Base-by-base conservation (phyloP, 495 filamentous ascomycete species). In the Talaromyces borbonicus region DNA sequence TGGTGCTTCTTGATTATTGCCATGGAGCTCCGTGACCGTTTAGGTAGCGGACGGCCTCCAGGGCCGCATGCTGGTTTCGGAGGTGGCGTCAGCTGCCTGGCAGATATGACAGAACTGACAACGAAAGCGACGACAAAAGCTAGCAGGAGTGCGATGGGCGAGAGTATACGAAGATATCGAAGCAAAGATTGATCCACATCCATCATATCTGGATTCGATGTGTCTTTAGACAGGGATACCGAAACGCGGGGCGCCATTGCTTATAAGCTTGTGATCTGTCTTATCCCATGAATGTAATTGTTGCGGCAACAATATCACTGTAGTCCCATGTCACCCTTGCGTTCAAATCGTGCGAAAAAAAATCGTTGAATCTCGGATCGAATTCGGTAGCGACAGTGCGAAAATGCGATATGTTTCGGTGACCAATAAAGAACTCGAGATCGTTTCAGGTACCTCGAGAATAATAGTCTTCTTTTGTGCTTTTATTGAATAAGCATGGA, bases 1-100 rank as follows among this genome's bases (percentile, higher is more conserved):
- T 71, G 66, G 8, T 51, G 32, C 15, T 49, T 19, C 54, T 62
- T 62, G 20, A 52, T 50, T 44, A 61, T 56, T 40, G 61, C 49
- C 43, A 60, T 57, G 30, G 56, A 54, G 55, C 60, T 67, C 58
- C 67, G 63, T 54, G 59, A 56, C 43, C 70, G 67, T 50, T 71
- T 71, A 25, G 89, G 87, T 18, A 94, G 67, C 12, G 85, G 85
- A 57, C 89, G 86, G 43, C 88, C 89, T 27, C 84, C 86, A 0
- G 87, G 89, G 11, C 88, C 86, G 26, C 30, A 46, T 24, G 43
- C 43, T 4, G 66, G 66, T 24, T 52, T 57, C 43, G 47, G 60
- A 60, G 67, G 46, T 49, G 60, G 49, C 52, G 63, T 60, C 44
- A 61, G 52, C 51, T 69, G 61, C 31, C 57, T 64, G n/a, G 78